Evolutionary conservation across 129 eudicot genomes (phyloP).

Genomic region (Saussurea involucrata): DNA sequence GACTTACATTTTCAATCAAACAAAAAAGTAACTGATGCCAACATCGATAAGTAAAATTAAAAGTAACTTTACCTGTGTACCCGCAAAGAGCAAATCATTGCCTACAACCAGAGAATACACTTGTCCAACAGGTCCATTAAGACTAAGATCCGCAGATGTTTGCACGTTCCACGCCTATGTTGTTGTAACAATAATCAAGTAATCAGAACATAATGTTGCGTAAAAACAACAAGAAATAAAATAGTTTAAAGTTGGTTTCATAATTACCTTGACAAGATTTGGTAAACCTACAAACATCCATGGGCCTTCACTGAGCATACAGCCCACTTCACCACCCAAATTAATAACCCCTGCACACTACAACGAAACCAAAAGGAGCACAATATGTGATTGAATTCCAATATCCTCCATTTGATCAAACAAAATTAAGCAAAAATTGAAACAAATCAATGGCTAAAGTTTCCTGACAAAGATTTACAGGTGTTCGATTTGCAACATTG

Average conservation of each 20-base stretch:
- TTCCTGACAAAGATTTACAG: neutral
- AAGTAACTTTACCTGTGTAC: conserved; percentile 56
- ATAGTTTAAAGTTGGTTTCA: neutral
- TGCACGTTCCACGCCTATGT: conserved; percentile 91
- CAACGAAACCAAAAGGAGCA: conserved; percentile 23
- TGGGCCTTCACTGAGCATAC: conserved; percentile 97
- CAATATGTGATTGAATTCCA: conserved; percentile 5
- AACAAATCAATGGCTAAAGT: neutral
- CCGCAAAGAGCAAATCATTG: conserved; percentile 81
- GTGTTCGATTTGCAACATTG: neutral
- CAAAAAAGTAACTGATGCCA: neutral
- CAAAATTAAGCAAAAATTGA: neutral
- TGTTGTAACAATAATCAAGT: neutral
- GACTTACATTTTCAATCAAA: neutral
- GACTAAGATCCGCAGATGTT: conserved; percentile 64
- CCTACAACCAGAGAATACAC: conserved; percentile 89
- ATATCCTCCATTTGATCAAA: neutral
- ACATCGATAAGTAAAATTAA: too few relatives aligned
- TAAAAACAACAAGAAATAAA: neutral
- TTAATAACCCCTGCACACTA: conserved; percentile 73
- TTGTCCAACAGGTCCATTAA: conserved; percentile 92
- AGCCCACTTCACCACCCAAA: conserved; percentile 79
- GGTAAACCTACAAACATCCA: conserved; percentile 90
- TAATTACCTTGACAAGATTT: conserved; percentile 76
- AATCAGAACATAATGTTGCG: neutral